Evolutionary conservation across 148 eudicot genomes (phyloP).

Genomic region (Rhododendron henanense): DNA sequence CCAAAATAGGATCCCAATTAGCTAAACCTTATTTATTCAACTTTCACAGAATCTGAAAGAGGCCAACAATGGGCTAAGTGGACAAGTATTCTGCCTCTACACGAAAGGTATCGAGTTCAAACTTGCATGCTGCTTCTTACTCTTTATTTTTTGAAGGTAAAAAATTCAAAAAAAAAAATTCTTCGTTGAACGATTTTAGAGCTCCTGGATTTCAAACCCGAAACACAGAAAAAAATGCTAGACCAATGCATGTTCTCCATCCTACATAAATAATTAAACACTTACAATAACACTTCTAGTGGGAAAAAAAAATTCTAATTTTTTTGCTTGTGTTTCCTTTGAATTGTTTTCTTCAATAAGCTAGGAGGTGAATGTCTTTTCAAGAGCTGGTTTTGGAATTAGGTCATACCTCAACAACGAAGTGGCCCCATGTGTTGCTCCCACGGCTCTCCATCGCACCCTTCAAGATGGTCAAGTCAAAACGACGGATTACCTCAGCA

Average conservation of each 20-base stretch:
- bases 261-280: neutral
- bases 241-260: neutral
- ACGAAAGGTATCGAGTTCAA: neutral
- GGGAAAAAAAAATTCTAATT: neutral
- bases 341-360: neutral
- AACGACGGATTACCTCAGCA: slow-evolving; percentile 60
- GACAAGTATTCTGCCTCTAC: neutral
- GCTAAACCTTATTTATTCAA: neutral
- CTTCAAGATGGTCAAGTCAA: slow-evolving; percentile 59
- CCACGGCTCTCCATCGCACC: slow-evolving; percentile 54
- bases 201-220: neutral
- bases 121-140: neutral
- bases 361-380: neutral
- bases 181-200: neutral
- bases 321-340: neutral
- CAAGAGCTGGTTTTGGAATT: neutral
- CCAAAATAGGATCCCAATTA: neutral
- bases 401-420: slow-evolving; percentile 58
- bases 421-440: slow-evolving; percentile 54
- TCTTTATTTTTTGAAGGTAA: neutral
- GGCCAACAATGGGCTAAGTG: neutral
- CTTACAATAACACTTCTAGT: neutral
- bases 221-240: neutral
- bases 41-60: neutral
- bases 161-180: neutral